Percentiles rank a stretch among this genome's conserved stretches.
Evolutionary conservation across 495 filamentous ascomycete species (phyloP).

Genomic region (Annulohypoxylon bovei): DNA sequence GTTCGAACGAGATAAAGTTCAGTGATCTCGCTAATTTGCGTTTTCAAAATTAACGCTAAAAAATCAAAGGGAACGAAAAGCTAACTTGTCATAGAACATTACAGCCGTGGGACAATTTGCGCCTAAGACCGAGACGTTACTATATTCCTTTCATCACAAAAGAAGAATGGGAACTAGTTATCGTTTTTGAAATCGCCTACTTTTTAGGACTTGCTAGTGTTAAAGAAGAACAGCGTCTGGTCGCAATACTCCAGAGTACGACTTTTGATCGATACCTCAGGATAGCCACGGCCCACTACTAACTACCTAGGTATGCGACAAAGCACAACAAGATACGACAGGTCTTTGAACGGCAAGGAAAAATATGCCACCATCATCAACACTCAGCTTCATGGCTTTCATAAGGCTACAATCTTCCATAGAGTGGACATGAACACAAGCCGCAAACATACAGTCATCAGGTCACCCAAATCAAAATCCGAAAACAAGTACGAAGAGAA

Average conservation of each 20-base stretch:
- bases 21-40: background rate
- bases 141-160: background rate
- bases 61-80: background rate
- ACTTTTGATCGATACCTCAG: background rate
- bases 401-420: background rate
- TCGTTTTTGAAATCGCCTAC: no score
- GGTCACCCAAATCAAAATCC: constrained; percentile 7
- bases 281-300: background rate
- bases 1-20: background rate
- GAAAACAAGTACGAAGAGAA: background rate
- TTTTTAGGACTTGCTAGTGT: background rate
- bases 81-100: background rate
- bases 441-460: constrained; percentile 6
- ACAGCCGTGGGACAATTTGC: background rate
- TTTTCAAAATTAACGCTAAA: background rate
- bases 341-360: background rate
- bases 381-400: background rate
- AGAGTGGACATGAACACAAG: background rate
- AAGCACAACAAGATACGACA: background rate
- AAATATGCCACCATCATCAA: background rate
- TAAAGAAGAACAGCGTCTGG: background rate
- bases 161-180: background rate
- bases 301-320: background rate
- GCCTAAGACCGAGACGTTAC: background rate
- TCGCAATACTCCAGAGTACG: background rate